Evolutionary conservation across 2,329 filamentous ascomycete genomes (phyloP).

Genomic region (Pseudogymnoascus sp.): DNA sequence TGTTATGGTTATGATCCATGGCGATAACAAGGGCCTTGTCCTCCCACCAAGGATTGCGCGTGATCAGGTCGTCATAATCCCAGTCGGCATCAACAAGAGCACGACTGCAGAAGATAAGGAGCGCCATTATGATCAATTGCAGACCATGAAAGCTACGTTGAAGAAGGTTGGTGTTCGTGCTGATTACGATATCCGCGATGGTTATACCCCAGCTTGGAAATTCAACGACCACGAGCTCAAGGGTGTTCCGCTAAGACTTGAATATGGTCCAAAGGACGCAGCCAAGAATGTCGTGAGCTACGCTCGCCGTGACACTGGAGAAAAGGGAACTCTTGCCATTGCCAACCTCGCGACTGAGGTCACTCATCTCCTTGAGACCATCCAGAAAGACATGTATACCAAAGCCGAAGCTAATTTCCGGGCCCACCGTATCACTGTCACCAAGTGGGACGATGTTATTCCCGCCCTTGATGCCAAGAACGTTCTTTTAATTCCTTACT

Average conservation of each 20-base stretch:
- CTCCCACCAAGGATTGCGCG: constrained; percentile 86
- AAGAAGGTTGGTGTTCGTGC: constrained; percentile 67
- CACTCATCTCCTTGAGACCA: constrained; percentile 76
- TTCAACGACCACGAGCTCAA: constrained; percentile 99
- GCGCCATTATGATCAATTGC: constrained; percentile 68
- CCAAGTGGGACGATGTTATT: constrained; percentile 84
- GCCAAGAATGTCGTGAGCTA: constrained; percentile 77
- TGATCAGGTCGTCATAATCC: constrained; percentile 78
- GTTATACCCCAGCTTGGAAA: constrained; percentile 91
- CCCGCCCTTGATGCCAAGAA: constrained; percentile 89
- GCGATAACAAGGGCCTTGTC: constrained; percentile 90
- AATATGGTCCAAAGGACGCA: constrained; percentile 92
- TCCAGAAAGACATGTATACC: constrained; percentile 74
- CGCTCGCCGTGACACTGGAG: constrained; percentile 78
- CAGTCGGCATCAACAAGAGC: constrained; percentile 87
- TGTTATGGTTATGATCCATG: constrained; percentile 98
- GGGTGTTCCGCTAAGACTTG: constrained; percentile 85
- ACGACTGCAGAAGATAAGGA: constrained; percentile 71
- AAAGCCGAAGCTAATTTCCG: constrained; percentile 71
- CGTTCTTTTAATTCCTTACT: constrained; percentile 85
- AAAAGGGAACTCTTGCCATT: constrained; percentile 75
- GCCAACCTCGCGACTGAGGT: constrained; percentile 65
- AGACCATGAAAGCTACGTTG: constrained; percentile 61
- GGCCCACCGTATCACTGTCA: constrained; percentile 72
- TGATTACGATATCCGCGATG: constrained; percentile 77